Base-by-base conservation (phyloP, 1,284 basidiomycete genomes). In the Moniliella sp. region DNA sequence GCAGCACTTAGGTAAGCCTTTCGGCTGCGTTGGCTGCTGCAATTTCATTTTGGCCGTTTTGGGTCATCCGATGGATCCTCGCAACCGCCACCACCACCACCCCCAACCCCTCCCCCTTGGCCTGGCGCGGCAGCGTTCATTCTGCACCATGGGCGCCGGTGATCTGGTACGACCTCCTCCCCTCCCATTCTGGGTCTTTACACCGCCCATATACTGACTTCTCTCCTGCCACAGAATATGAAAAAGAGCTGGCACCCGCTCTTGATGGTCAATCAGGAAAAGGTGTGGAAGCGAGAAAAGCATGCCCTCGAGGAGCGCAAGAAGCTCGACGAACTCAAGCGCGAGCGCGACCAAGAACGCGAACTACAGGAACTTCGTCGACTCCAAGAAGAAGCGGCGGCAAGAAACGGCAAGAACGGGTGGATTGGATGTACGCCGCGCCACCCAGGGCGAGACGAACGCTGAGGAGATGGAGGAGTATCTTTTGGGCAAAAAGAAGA, bases 361-460 rank as follows among this genome's bases (percentile, higher is more conserved):
- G 86, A 94, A 60, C 65, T 97, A 16, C 84, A 91, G 49, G 86
- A 97, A 52, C 71, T 97, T 11, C 88, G 94, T 58, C 72, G 86
- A 30, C 62, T 97, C 29, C 50, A 58, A 55, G 50, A 59, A 29
- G 78, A 79, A 40, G 74, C 84, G 93, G 88, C 5, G 91, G 91
- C 17, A 82, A 78, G 67, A 91, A 86, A 64, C 69, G 80, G 45
- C 72, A 76, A 30, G 86, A 94, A 61, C 82, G 83, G 56, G 64
- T 97, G 32, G 88, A 97, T 61, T 97, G 91, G 91, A 88, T 97
- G 81, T 97, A 97, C 65, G 69, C 86, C 10, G 91, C 88, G 1
- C 88, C 91, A 2, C n/a, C n/a, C n/a, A 73, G 76, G 4, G 81
- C 78, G 10, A 75, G 69, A 39, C 79, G 45, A 88, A 82, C 44